Percentiles rank a stretch among this genome's conserved stretches.
Evolutionary conservation across 148 eudicot genomes (phyloP).

Genomic region (Fagopyrum homotropicum): DNA sequence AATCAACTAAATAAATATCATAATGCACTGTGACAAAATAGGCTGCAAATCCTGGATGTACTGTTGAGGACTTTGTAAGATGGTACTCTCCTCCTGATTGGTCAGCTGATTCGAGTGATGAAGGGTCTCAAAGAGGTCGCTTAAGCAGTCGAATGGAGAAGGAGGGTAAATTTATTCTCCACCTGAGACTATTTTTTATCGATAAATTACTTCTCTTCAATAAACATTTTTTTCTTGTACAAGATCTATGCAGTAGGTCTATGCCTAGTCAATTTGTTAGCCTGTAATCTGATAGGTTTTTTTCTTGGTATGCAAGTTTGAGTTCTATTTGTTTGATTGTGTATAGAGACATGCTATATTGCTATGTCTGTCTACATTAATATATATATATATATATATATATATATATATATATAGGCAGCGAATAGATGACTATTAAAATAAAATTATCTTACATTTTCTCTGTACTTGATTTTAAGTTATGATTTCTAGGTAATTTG

Average conservation of each 20-base stretch:
- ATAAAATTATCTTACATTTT: no score
- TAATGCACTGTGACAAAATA: conserved; percentile 18
- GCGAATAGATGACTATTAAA: no score
- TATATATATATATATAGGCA: no score
- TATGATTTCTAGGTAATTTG: conserved; percentile 62
- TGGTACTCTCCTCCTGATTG: conserved; percentile 99
- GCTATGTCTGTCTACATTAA: no score
- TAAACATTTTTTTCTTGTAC: no score
- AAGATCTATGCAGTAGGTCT: no score
- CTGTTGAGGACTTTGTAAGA: conserved; percentile 92
- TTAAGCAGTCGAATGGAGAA: conserved; percentile 86
- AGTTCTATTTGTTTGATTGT: not conserved
- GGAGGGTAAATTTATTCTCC: conserved; percentile 47
- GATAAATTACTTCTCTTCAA: no score
- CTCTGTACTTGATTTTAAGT: not conserved
- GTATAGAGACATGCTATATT: no score
- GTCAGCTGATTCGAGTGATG: conserved; percentile 44
- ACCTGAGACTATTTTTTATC: not conserved
- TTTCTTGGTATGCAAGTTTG: not conserved
- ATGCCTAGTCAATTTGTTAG: no score
- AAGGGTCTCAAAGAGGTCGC: conserved; percentile 61
- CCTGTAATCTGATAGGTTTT: no score
- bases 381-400: no score
- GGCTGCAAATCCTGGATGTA: conserved; percentile 99
- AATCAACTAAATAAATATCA: no score